Conservation (phyloP, 2,329 filamentous ascomycete genomes). For the Aspergillus sp. region DNA sequence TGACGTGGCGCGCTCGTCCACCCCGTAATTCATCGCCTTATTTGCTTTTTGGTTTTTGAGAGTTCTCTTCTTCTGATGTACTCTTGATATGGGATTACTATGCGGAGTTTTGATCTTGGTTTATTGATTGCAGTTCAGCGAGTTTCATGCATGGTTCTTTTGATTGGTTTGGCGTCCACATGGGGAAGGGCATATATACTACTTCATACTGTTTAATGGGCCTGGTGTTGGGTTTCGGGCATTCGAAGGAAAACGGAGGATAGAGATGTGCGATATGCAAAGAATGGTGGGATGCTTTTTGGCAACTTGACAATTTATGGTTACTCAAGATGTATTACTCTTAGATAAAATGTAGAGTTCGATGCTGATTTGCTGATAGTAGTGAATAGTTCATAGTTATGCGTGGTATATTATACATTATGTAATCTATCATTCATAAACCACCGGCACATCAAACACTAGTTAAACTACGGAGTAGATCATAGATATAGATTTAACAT, state of each 20-base stretch:
- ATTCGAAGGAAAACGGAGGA: no score
- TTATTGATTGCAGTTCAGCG: conserved; percentile 14
- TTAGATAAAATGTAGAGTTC: background rate
- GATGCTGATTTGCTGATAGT: background rate
- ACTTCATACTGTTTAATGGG: background rate
- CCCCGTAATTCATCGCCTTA: background rate
- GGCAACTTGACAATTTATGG: background rate
- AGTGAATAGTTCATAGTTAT: background rate
- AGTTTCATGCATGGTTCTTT: conserved; percentile 9
- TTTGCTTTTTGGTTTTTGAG: background rate
- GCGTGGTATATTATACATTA: no score
- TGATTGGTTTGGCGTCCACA: conserved; percentile 3
- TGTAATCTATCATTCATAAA: no score
- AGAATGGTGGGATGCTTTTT: background rate
- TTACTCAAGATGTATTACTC: no score
- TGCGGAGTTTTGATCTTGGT: background rate
- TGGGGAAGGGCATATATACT: conserved; percentile 4
- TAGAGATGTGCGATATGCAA: no score
- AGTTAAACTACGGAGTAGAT: no score
- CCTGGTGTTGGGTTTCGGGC: background rate
- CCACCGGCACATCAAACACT: no score
- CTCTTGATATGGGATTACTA: background rate
- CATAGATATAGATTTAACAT: no score
- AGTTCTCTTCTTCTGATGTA: background rate
- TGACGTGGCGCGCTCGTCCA: conserved; percentile 15